Percentiles rank a stretch among this genome's conserved stretches.
Conservation (phyloP, 1,284 basidiomycete genomes). For the Boletellus dicymbophilus region DNA sequence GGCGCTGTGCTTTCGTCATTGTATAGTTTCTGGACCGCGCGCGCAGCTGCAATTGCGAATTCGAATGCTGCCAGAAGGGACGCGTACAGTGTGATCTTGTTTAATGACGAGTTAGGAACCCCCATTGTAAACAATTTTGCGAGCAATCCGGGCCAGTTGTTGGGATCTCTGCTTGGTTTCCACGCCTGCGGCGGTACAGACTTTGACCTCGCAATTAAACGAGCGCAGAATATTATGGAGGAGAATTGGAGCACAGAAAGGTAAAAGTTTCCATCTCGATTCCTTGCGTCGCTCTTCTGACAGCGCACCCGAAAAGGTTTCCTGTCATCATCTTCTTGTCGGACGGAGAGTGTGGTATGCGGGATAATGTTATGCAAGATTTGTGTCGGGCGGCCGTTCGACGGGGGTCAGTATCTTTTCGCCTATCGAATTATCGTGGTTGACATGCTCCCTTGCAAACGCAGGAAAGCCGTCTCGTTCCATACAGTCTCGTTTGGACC, state of each 20-base stretch:
- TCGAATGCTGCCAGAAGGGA: constrained; percentile 44
- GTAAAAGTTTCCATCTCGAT: too few species aligned
- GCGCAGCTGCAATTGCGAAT: constrained; percentile 40
- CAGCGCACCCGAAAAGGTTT: constrained; percentile 37
- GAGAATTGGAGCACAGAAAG: constrained; percentile 57
- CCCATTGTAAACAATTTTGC: constrained; percentile 50
- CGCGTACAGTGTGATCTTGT: constrained; percentile 59
- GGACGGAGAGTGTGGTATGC: constrained; percentile 51
- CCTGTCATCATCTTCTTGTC: constrained; percentile 68
- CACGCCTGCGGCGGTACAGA: constrained; percentile 45
- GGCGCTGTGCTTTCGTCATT: constrained; percentile 60
- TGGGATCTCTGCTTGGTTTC: constrained; percentile 41
- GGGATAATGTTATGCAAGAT: constrained; percentile 44
- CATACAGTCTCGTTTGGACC: constrained; percentile 61
- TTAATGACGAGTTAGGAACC: constrained; percentile 34
- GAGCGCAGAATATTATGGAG: constrained; percentile 44
- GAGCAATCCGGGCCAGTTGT: constrained; percentile 47
- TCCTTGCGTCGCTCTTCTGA: too few species aligned
- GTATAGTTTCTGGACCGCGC: constrained; percentile 55
- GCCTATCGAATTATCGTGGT: too few species aligned
- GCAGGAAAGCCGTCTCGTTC: constrained; percentile 58
- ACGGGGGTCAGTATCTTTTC: constrained; percentile 41
- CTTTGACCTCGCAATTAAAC: constrained; percentile 44
- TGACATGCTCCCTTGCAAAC: not conserved
- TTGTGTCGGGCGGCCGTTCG: constrained; percentile 47